These are phyloP conservation scores for Mycena kentingensis DNA, from an alignment of 768 basidiomycete species.

Conservation along the genomic window DNA sequence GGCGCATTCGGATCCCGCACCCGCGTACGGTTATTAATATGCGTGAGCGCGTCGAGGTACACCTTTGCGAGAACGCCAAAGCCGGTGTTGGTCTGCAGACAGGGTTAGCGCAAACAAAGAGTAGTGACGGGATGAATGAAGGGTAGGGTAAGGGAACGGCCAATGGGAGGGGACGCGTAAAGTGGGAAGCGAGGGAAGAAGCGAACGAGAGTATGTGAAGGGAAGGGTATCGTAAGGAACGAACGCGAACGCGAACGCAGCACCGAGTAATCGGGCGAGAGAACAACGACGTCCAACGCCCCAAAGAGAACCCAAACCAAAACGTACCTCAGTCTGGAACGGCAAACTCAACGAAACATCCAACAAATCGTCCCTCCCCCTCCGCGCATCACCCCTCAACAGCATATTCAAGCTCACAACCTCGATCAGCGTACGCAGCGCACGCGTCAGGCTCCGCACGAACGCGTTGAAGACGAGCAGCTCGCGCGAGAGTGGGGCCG, in stretches of 20 bases:
- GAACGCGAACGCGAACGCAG: background rate
- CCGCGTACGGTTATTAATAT: conserved; percentile 78
- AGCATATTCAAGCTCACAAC: conserved; percentile 92
- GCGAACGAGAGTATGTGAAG: too few relatives aligned
- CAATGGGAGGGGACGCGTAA: too few relatives aligned
- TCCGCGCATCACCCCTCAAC: conserved; percentile 82
- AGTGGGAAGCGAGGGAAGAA: too few relatives aligned
- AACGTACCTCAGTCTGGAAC: conserved; percentile 84
- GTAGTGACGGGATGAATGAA: too few relatives aligned
- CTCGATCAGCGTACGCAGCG: conserved; percentile 87
- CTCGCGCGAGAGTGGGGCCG: conserved; percentile 94
- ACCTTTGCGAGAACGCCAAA: conserved; percentile 98
- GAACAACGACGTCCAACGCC: too few relatives aligned
- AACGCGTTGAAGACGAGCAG: conserved; percentile 98
- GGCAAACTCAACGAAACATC: conserved; percentile 92
- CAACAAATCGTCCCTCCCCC: conserved; percentile 85
- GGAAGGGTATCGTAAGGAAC: background rate
- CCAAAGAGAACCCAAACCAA: background rate
- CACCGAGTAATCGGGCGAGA: background rate
- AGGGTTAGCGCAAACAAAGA: background rate
- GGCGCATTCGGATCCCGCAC: conserved; percentile 78
- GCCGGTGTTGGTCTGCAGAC: conserved; percentile 70
- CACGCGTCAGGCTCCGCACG: conserved; percentile 86
- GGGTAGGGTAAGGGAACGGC: too few relatives aligned
- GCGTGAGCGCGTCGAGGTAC: conserved; percentile 89